Evolutionary conservation across 2,329 filamentous ascomycete species (phyloP).

Genomic region (Phoma sp.): DNA sequence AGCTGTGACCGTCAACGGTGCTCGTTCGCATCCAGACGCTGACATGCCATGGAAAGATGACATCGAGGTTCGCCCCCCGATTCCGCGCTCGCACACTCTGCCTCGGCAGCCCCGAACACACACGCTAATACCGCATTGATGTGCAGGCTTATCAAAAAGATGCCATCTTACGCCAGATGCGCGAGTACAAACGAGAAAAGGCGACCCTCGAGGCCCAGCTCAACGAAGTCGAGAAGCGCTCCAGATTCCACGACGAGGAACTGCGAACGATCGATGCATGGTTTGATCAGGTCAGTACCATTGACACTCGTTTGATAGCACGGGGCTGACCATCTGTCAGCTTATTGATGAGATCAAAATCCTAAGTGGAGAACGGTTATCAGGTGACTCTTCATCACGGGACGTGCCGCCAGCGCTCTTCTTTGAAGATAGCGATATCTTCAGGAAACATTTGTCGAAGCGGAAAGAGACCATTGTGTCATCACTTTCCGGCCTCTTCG

Average conservation of each 20-base stretch:
- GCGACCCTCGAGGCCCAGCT: constrained; percentile 79
- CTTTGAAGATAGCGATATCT: constrained; percentile 63
- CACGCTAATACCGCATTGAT: constrained; percentile 35
- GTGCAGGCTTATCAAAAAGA: constrained; percentile 88
- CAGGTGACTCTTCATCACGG: constrained; percentile 28
- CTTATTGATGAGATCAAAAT: constrained; percentile 57
- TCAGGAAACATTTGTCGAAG: constrained; percentile 79
- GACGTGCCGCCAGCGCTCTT: constrained; percentile 61
- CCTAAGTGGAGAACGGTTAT: constrained; percentile 46
- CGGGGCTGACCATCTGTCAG: constrained; percentile 41
- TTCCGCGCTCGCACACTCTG: constrained; percentile 24
- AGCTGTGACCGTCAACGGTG: constrained; percentile 75
- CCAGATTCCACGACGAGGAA: constrained; percentile 88
- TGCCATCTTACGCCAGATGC: constrained; percentile 96
- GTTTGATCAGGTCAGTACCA: constrained; percentile 81
- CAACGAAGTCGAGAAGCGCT: constrained; percentile 77
- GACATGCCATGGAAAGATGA: constrained; percentile 75
- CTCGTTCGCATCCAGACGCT: constrained; percentile 67
- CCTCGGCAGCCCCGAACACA: constrained; percentile 29
- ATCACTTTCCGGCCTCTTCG: constrained; percentile 73
- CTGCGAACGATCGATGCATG: constrained; percentile 88
- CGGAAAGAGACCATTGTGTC: constrained; percentile 78
- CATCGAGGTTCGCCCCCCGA: constrained; percentile 69
- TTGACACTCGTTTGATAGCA: background rate
- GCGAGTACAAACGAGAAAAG: constrained; percentile 94